Base-by-base conservation (phyloP, 2,329 filamentous ascomycete genomes). In the Karstenula rhodostoma region DNA sequence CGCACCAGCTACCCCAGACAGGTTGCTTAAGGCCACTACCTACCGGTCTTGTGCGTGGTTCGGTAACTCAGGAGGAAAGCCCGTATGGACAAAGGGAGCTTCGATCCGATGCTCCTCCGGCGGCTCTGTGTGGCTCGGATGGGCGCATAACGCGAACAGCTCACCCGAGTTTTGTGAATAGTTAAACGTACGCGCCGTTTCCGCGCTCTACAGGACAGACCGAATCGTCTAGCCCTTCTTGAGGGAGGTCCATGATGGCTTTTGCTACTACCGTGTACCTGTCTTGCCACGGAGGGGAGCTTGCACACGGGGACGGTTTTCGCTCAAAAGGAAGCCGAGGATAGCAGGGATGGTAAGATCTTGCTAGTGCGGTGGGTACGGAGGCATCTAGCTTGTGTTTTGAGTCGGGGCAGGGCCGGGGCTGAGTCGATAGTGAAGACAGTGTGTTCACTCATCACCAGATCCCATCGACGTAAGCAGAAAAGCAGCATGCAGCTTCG, bases 261-360 rank as follows among this genome's bases (percentile, higher is more conserved):
- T 22, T 9, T 23, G n/a, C 6, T 43, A 35, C 22, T 51, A 22
- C n/a, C n/a, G n/a, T n/a, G n/a, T n/a, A n/a, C 50, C 22, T 23
- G 10, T 53, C 23, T 22, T 22, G 37, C 25, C 15, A 42, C 17
- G 3, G 9, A 12, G 10, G 42, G 52, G 19, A 55, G 40, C 27
- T 53, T 52, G 25, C 8, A 35, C 19, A 35, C 19, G 37, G 42
- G 22, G 27, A 42, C 42, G 52, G 52, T 6, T n/a, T 46, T 78
- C 76, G 75, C 75, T 75, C 71, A 63, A 77, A 76, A 63, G 74
- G 74, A 73, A 72, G 68, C 73, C 74, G 74, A 76, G 49, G 61
- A 60, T 46, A 33, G 50, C 58, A 62, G 65, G 67, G 55, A 59
- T 71, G 42, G 70, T 63, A 23, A 12, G 59, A 73, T 56, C 12